These are phyloP conservation scores for Wickerhamomyces sydowiorum DNA, from an alignment of 805 yeast genomes.

Conservation along the genomic window DNA sequence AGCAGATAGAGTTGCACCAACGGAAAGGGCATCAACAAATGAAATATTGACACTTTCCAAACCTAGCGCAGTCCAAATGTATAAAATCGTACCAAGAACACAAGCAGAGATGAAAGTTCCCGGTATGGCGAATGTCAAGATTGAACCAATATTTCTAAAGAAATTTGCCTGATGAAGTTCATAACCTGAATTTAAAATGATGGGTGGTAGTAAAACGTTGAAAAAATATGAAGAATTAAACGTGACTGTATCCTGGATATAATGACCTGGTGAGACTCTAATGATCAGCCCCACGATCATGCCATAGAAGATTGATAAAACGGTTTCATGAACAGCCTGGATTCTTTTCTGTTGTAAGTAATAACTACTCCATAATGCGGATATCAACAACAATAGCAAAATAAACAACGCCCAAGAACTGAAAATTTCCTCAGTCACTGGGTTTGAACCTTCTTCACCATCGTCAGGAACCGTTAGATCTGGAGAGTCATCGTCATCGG, in stretches of 20 bases:
- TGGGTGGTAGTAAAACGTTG: constrained; percentile 91
- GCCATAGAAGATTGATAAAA: constrained; percentile 91
- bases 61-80: constrained; percentile 87
- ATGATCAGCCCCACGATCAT: constrained; percentile 92
- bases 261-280: constrained; percentile 90
- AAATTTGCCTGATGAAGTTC: constrained; percentile 95
- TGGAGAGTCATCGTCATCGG: constrained; percentile 27
- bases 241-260: constrained; percentile 93
- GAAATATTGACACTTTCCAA: constrained; percentile 83
- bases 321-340: constrained; percentile 97
- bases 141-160: constrained; percentile 86
- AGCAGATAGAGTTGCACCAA: constrained; percentile 96
- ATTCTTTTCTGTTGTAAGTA: constrained; percentile 86
- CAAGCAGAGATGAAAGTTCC: constrained; percentile 93
- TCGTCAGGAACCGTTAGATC: constrained; percentile 34
- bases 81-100: constrained; percentile 83
- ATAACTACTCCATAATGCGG: constrained; percentile 94
- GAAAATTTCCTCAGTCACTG: constrained; percentile 90
- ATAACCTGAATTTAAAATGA: constrained; percentile 92
- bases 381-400: constrained; percentile 67
- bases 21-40: constrained; percentile 94
- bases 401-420: constrained; percentile 97
- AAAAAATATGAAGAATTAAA: constrained; percentile 93
- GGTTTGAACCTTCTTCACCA: constrained; percentile 64
- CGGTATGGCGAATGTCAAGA: constrained; percentile 90